These are phyloP conservation scores for Stenocarpella maydis DNA, from an alignment of 2,329 filamentous ascomycete genomes.

Conservation along the genomic window DNA sequence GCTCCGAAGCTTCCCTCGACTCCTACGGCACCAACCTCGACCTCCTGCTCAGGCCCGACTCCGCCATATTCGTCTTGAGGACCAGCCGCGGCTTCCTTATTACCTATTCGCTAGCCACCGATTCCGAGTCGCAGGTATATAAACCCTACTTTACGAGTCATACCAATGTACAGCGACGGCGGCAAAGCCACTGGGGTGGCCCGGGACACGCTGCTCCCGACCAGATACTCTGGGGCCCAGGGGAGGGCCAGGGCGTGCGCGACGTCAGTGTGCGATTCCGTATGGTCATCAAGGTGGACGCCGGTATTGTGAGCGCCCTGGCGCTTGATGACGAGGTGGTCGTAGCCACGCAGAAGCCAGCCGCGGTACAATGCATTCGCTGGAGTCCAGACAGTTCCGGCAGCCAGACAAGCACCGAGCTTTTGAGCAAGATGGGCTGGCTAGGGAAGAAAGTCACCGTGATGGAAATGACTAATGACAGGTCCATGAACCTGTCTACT, in stretches of 20 bases:
- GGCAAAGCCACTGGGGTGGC: constrained; percentile 68
- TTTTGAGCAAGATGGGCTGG: constrained; percentile 88
- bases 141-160: constrained; percentile 79
- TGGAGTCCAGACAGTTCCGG: constrained; percentile 88
- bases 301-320: constrained; percentile 86
- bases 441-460: constrained; percentile 80
- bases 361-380: constrained; percentile 94
- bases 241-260: constrained; percentile 81
- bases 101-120: constrained; percentile 90
- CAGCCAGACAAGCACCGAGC: constrained; percentile 88
- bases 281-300: constrained; percentile 98
- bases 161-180: constrained; percentile 68
- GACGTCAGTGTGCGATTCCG: constrained; percentile 93
- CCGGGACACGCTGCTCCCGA: constrained; percentile 64
- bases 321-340: constrained; percentile 93
- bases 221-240: constrained; percentile 75
- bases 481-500: constrained; percentile 93
- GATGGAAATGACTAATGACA: constrained; percentile 88
- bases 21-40: constrained; percentile 87
- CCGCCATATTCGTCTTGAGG: constrained; percentile 89
- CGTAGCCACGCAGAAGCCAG: constrained; percentile 89
- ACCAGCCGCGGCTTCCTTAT: constrained; percentile 88
- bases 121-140: constrained; percentile 84
- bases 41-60: constrained; percentile 88
- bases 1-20: constrained; percentile 80